Base-by-base conservation (phyloP, 345 rosid species). In the Citrus maxima region DNA sequence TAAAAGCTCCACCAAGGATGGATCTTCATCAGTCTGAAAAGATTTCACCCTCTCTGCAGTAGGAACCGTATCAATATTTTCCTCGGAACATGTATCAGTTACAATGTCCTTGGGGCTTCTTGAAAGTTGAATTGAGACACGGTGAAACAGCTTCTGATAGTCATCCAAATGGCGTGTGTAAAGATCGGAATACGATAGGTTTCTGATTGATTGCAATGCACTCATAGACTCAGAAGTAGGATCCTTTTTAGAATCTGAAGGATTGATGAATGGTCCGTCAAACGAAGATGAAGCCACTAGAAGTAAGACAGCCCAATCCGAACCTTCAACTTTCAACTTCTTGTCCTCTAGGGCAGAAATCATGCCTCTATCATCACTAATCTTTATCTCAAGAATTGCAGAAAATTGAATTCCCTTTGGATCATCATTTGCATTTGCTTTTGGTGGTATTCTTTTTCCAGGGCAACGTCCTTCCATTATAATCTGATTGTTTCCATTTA, bases 21-120 rank as follows among this genome's bases (percentile, higher is more conserved):
- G 99, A 78, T 96, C 99, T 78, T 96, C 90, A 79, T 96, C 87
- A 30, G 72, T 78, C 84, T 83, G 85, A 86, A 96, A 96, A 46
- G 93, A 89, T 77, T 82, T 85, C 75, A 96, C 90, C 87, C 95
- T 86, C 80, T 89, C 91, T 64, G 93, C 94, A 1, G 97, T 88
- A 73, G 95, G 84, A 77, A 79, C 85, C 65, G 78, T 38, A 46
- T 76, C 80, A 1, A 42, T 74, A 28, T 72, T 79, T 77, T 70
- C 73, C 63, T 75, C 72, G 32, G 68, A 67, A 65, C 24, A 77
- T 32, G 64, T 46, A 81, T 78, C 78, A 78, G 38, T 61, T 18
- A 24, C 63, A 19, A 70, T 34, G 76, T 82, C 77, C 80, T 81
- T 80, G 16, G 88, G 77, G 78, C 89, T 82, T 74, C 89, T 81